phyloP scores from a whole-genome alignment of 495 filamentous ascomycete genomes.

The Penicillium riverlandense region DNA sequence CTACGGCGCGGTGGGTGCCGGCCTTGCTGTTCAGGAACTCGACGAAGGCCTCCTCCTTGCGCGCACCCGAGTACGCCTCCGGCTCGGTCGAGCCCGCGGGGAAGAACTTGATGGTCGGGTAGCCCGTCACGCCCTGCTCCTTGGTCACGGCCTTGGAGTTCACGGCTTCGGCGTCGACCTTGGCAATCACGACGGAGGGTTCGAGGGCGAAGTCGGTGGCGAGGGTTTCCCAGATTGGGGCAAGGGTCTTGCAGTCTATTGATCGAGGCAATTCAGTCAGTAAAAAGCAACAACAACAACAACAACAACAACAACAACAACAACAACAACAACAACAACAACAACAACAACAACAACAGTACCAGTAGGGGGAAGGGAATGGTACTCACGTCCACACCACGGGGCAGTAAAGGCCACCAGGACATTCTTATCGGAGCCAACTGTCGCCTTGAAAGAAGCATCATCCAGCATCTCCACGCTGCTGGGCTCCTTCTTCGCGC shows the following conservation, averaged over 20 bases:
- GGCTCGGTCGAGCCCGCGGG: slow-evolving; percentile 74
- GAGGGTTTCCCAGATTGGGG: slow-evolving; percentile 83
- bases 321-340: neutral
- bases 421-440: slow-evolving; percentile 85
- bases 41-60: slow-evolving; percentile 69
- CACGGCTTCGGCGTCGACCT: slow-evolving; percentile 87
- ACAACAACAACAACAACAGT: neutral
- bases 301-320: neutral
- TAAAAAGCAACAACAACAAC: slow-evolving; percentile 1
- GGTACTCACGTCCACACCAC: slow-evolving; percentile 88
- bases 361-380: slow-evolving; percentile 1
- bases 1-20: slow-evolving; percentile 76
- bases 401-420: slow-evolving; percentile 94
- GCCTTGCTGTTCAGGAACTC: slow-evolving; percentile 82
- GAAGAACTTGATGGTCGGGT: slow-evolving; percentile 98
- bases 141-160: slow-evolving; percentile 70
- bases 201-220: slow-evolving; percentile 78
- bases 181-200: slow-evolving; percentile 72
- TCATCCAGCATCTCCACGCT: slow-evolving; percentile 76
- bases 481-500: slow-evolving; percentile 62
- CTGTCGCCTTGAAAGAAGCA: slow-evolving; percentile 60
- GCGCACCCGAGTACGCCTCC: slow-evolving; percentile 67
- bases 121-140: slow-evolving; percentile 72
- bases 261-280: slow-evolving; percentile 15
- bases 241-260: slow-evolving; percentile 91